Evolutionary conservation across 2,329 filamentous ascomycete species (phyloP).

Genomic region (Fusarium sublunatum): DNA sequence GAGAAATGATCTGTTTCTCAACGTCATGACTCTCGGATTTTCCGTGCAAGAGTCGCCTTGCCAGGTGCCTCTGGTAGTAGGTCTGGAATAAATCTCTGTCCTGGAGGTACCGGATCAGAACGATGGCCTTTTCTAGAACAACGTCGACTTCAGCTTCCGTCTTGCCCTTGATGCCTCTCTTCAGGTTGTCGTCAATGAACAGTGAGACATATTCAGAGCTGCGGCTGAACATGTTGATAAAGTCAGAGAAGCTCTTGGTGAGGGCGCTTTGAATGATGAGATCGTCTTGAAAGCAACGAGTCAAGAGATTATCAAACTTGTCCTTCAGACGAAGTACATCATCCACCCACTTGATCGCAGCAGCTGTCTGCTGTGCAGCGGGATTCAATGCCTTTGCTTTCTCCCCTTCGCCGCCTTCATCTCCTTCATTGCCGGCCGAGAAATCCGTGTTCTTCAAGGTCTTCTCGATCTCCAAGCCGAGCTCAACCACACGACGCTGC

Average conservation of each 20-base stretch:
- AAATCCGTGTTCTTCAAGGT: slow-evolving; percentile 67
- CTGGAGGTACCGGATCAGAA: slow-evolving; percentile 85
- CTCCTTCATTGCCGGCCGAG: slow-evolving; percentile 56
- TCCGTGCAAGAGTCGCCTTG: slow-evolving; percentile 84
- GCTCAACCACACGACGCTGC: slow-evolving; percentile 78
- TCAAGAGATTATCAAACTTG: slow-evolving; percentile 87
- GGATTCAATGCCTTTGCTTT: slow-evolving; percentile 54
- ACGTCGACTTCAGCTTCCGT: slow-evolving; percentile 87
- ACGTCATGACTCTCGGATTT: slow-evolving; percentile 92
- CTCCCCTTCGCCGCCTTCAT: slow-evolving; percentile 60
- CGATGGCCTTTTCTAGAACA: slow-evolving; percentile 89
- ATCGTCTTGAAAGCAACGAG: slow-evolving; percentile 77
- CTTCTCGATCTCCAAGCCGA: slow-evolving; percentile 86
- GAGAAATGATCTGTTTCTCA: slow-evolving; percentile 93
- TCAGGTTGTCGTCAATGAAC: slow-evolving; percentile 96
- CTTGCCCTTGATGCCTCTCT: slow-evolving; percentile 92
- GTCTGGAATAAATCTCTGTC: slow-evolving; percentile 96
- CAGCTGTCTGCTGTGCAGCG: slow-evolving; percentile 82
- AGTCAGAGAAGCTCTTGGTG: slow-evolving; percentile 87
- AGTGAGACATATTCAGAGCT: slow-evolving; percentile 93
- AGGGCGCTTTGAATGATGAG: slow-evolving; percentile 82
- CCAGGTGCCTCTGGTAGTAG: slow-evolving; percentile 98
- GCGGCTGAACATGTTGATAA: slow-evolving; percentile 90
- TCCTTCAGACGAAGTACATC: slow-evolving; percentile 87
- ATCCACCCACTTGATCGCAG: slow-evolving; percentile 95